These are phyloP conservation scores for Plasmodium berghei DNA, from an alignment of 169 alveolate genomes.

Conservation along the genomic window DNA sequence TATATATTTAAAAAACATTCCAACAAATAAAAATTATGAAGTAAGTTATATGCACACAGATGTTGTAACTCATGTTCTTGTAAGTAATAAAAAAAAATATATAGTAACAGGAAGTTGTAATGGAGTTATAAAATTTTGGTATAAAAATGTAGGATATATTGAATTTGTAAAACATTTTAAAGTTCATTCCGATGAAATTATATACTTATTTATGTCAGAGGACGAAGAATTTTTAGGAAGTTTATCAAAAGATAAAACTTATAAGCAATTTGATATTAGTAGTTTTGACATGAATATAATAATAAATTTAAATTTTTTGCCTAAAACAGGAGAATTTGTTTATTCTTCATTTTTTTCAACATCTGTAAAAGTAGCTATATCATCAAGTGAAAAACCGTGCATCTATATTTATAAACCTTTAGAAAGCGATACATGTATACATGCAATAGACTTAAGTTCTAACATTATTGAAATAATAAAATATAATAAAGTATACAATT, in stretches of 20 bases:
- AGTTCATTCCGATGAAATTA: slow-evolving; percentile 93
- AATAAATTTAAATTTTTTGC: slow-evolving; percentile 71
- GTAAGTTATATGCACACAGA: slow-evolving; percentile 93
- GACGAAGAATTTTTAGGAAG: slow-evolving; percentile 88
- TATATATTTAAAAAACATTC: slow-evolving; percentile 86
- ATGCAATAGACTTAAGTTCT: slow-evolving; percentile 26
- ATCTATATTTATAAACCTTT: slow-evolving; percentile 58
- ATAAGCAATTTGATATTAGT: slow-evolving; percentile 86
- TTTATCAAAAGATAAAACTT: slow-evolving; percentile 87
- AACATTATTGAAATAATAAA: slow-evolving; percentile 80
- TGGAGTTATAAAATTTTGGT: slow-evolving; percentile 98
- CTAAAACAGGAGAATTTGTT: slow-evolving; percentile 49
- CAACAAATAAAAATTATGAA: slow-evolving; percentile 89
- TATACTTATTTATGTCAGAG: slow-evolving; percentile 82
- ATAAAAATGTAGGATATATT: slow-evolving; percentile 92
- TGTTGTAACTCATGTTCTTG: slow-evolving; percentile 87
- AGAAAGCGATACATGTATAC: slow-evolving; percentile 52
- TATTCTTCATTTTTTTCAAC: slow-evolving; percentile 30
- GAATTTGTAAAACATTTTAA: slow-evolving; percentile 97
- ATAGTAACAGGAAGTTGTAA: slow-evolving; percentile 96
- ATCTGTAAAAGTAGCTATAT: slow-evolving; percentile 60
- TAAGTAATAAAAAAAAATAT: slow-evolving; percentile 90
- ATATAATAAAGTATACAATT: slow-evolving; percentile 77
- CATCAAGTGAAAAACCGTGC: slow-evolving; percentile 39
- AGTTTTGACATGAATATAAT: slow-evolving; percentile 85